Percentiles rank a stretch among this genome's conserved stretches.
Evolutionary conservation across 495 filamentous ascomycete species (phyloP).

Genomic region (Neurospora sp.): DNA sequence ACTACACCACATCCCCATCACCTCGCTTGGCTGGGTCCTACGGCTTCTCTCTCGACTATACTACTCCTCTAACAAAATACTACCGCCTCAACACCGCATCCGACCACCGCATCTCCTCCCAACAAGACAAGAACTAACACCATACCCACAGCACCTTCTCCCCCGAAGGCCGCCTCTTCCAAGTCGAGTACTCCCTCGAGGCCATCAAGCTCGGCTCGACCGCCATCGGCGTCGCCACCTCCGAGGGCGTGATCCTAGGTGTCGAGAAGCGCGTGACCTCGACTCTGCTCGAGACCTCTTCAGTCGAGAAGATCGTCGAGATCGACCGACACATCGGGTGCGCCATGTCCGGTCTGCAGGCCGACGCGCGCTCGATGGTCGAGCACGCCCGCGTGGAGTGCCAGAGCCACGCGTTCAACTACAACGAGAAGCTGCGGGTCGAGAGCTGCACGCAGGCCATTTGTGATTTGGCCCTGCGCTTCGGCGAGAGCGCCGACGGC

Average conservation of each 20-base stretch:
- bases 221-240: constrained; percentile 93
- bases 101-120: neutral
- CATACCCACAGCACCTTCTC: constrained; percentile 79
- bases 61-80: too few relatives aligned
- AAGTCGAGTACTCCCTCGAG: constrained; percentile 99
- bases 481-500: constrained; percentile 94
- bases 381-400: constrained; percentile 97
- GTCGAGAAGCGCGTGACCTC: constrained; percentile 99
- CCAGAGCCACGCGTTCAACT: constrained; percentile 95
- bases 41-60: too few relatives aligned
- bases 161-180: constrained; percentile 97
- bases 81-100: neutral
- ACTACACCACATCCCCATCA: too few relatives aligned
- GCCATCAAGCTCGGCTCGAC: constrained; percentile 99
- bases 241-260: constrained; percentile 86
- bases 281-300: constrained; percentile 89
- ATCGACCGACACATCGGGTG: constrained; percentile 98
- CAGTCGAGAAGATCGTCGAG: constrained; percentile 98
- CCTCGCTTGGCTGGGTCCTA: too few relatives aligned
- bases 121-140: constrained; percentile 3
- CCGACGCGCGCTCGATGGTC: constrained; percentile 90
- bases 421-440: constrained; percentile 83
- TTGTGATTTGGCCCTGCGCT: constrained; percentile 91
- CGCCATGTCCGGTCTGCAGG: constrained; percentile 95
- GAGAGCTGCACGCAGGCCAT: constrained; percentile 99